Evolutionary conservation across 768 basidiomycete species (phyloP).

Genomic region (Gymnopilus junonius): DNA sequence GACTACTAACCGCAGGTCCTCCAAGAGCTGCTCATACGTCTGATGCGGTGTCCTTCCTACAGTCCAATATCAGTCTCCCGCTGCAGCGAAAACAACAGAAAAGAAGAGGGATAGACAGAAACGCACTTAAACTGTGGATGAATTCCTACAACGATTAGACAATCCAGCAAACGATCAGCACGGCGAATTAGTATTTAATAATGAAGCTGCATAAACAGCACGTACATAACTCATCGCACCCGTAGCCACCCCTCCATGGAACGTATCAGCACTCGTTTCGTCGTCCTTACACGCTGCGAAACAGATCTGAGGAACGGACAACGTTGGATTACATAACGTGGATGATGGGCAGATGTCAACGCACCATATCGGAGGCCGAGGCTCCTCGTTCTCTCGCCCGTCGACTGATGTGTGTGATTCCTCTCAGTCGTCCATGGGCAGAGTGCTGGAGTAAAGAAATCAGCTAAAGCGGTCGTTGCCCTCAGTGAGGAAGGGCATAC

Average conservation of each 20-base stretch:
- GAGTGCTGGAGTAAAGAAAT: slow-evolving; percentile 48
- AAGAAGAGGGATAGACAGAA: not conserved
- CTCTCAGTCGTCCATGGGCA: slow-evolving; percentile 54
- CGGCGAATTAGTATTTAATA: too few relatives aligned
- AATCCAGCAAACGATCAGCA: too few relatives aligned
- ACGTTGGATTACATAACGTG: not conserved
- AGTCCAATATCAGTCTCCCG: not conserved
- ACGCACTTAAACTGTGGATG: slow-evolving; percentile 36
- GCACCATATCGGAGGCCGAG: slow-evolving; percentile 74
- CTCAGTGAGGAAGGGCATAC: slow-evolving; percentile 37
- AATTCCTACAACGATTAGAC: slow-evolving; percentile 59
- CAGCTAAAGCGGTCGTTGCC: not conserved
- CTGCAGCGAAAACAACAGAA: not conserved
- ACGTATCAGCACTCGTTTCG: too few relatives aligned
- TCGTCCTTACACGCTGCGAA: slow-evolving; percentile 75
- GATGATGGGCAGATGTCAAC: not conserved
- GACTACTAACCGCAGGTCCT: slow-evolving; percentile 19
- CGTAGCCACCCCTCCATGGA: too few relatives aligned
- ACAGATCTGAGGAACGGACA: slow-evolving; percentile 53
- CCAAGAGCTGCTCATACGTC: slow-evolving; percentile 61
- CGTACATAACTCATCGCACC: slow-evolving; percentile 83
- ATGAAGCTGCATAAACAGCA: slow-evolving; percentile 10
- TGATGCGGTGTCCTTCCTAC: too few relatives aligned
- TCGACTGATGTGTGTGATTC: slow-evolving; percentile 40
- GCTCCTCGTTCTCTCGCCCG: slow-evolving; percentile 37